Percentiles rank a stretch among this genome's conserved stretches.
Evolutionary conservation across 1,284 basidiomycete genomes (phyloP).

Genomic region (Cystobasidiaceae sp.): DNA sequence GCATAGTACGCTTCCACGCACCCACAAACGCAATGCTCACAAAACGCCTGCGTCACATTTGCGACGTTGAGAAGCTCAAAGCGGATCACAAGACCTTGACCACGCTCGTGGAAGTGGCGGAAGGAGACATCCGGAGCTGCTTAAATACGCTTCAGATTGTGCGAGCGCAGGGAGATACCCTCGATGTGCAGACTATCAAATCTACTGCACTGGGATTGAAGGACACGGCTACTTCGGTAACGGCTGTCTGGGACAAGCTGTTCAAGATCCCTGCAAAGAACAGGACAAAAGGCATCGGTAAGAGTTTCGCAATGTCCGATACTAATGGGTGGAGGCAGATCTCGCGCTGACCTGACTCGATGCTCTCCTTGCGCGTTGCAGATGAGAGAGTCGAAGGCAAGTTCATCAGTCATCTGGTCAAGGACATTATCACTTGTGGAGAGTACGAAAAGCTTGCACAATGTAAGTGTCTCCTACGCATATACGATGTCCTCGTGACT

Average conservation of each 20-base stretch:
- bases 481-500: slow-evolving; percentile 8
- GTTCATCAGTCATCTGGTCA: slow-evolving; percentile 72
- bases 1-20: slow-evolving; percentile 76
- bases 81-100: slow-evolving; percentile 76
- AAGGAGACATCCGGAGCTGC: slow-evolving; percentile 88
- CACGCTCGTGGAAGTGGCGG: slow-evolving; percentile 75
- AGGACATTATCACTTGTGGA: slow-evolving; percentile 72
- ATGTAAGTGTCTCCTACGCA: slow-evolving; percentile 53
- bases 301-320: too few species aligned
- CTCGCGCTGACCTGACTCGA: background rate
- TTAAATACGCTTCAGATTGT: slow-evolving; percentile 94
- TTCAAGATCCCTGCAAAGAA: slow-evolving; percentile 64
- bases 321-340: too few species aligned
- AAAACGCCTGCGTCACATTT: slow-evolving; percentile 79
- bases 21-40: slow-evolving; percentile 79
- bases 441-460: slow-evolving; percentile 75
- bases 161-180: slow-evolving; percentile 63
- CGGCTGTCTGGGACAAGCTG: slow-evolving; percentile 67
- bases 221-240: slow-evolving; percentile 69
- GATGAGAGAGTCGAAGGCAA: slow-evolving; percentile 55
- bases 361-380: too few species aligned
- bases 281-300: slow-evolving; percentile 67
- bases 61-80: slow-evolving; percentile 68
- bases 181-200: slow-evolving; percentile 71
- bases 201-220: slow-evolving; percentile 81